Base-by-base conservation (phyloP, 129 eudicot genomes). In the Lactuca saligna region DNA sequence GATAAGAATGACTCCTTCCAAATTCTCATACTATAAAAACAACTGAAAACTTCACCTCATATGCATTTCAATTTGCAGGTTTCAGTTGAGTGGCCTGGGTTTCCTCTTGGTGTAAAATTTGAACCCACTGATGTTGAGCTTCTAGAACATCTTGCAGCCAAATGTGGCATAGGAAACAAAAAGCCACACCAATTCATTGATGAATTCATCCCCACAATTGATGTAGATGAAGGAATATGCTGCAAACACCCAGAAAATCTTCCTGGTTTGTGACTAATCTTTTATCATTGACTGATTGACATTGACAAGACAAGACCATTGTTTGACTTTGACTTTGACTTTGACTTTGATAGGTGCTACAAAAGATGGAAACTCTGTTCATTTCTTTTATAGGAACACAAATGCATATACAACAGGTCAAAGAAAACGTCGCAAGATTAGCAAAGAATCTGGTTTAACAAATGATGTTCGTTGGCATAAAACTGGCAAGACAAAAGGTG, bases 131-230 rank as follows among this genome's bases (percentile, higher is more conserved):
- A 93, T 81, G 50, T 49, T 13, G 90, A 93, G 80, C 81, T 93
- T 34, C 63, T 93, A 42, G 95, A 80, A 42, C 99, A 89, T 82
- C 80, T 93, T 29, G 95, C 92, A 10, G 85, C 87, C 10, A 93
- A 89, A 69, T 80, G 89, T 60, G 88, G 95, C 3, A 56, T 69
- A 17, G 90, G 85, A 37, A 64, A 81, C 48, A 61, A 66, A 72
- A 34, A 50, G 53, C 95, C 92, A 6, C 95, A 93, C 81, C 57
- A 49, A 51, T 81, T 87, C 31, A 87, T 93, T 20, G 95, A 89
- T 74, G 97, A 89, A 66, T 93, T 89, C 72, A 93, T 93, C 74
- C 95, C 95, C 42, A 93, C 99, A n/a, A 72, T 93, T 12, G 92
- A 85, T 39, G 77, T 17, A 31, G 85, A 81, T 13, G 82, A 80